Evolutionary conservation across 2,329 filamentous ascomycete genomes (phyloP).

Genomic region (Blastomyces gilchristii): DNA sequence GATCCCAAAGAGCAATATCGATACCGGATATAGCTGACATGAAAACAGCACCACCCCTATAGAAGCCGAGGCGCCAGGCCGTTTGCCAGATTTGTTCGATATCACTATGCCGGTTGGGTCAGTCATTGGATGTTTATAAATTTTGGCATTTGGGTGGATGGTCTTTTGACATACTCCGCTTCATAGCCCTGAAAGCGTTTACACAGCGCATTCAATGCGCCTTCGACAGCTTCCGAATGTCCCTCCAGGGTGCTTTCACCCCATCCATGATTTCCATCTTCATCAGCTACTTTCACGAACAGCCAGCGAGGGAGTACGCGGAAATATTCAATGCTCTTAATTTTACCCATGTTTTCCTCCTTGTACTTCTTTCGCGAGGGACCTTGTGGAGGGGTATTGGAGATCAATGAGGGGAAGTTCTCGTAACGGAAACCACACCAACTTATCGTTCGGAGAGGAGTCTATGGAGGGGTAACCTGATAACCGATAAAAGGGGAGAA

Average conservation of each 20-base stretch:
- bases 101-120: slow-evolving; percentile 40
- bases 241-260: slow-evolving; percentile 66
- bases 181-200: slow-evolving; percentile 55
- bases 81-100: slow-evolving; percentile 76
- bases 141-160: not conserved
- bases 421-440: not conserved
- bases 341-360: slow-evolving; percentile 46
- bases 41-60: slow-evolving; percentile 66
- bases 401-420: not conserved
- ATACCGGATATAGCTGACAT: slow-evolving; percentile 70
- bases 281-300: slow-evolving; percentile 66
- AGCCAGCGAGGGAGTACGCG: slow-evolving; percentile 65
- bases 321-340: slow-evolving; percentile 60
- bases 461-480: not conserved
- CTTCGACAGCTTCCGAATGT: slow-evolving; percentile 63
- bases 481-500: not conserved
- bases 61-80: slow-evolving; percentile 61
- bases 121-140: not conserved
- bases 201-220: slow-evolving; percentile 57
- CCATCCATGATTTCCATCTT: slow-evolving; percentile 56
- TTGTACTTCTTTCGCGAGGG: not conserved
- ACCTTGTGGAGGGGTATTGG: not conserved
- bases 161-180: slow-evolving; percentile 47
- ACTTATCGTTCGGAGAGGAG: not conserved
- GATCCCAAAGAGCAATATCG: slow-evolving; percentile 71